Conservation (phyloP, 371 early-diverging fungal species). For the Chytridium lagenaria region DNA sequence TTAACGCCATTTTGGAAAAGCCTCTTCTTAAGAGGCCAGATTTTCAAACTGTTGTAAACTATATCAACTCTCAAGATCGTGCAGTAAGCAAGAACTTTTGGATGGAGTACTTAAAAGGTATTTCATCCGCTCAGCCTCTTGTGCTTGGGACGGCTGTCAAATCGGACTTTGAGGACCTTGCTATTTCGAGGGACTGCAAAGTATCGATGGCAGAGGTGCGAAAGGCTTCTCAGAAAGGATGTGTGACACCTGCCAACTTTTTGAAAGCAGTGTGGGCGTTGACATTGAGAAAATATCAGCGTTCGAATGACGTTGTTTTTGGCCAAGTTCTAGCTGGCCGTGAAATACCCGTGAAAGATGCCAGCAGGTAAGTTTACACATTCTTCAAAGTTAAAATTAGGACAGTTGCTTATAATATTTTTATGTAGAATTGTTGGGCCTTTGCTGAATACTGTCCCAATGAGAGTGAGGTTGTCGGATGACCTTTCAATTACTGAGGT, state of each 20-base stretch:
- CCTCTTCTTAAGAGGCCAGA: neutral
- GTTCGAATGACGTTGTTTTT: slow-evolving; percentile 39
- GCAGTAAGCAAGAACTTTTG: slow-evolving; percentile 6
- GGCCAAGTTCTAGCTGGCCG: slow-evolving; percentile 35
- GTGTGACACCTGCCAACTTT: slow-evolving; percentile 25
- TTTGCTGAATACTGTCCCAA: neutral
- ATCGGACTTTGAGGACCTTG: neutral
- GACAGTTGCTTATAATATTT: neutral
- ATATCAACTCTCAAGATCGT: neutral
- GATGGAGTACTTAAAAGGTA: neutral
- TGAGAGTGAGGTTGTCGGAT: neutral
- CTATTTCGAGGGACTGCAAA: neutral
- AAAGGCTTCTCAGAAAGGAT: neutral
- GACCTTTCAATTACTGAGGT: neutral
- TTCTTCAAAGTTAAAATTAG: neutral
- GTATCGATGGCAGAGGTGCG: neutral
- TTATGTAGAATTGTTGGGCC: neutral
- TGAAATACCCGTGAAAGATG: neutral
- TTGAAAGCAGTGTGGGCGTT: slow-evolving; percentile 40
- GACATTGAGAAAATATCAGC: slow-evolving; percentile 25
- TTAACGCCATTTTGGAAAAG: neutral
- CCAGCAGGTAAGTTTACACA: neutral
- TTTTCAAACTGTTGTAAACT: neutral
- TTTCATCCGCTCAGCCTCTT: neutral
- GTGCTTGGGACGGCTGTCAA: slow-evolving; percentile 3